Percentiles rank a stretch among this genome's conserved stretches.
Evolutionary conservation across 441 rosid genomes (phyloP).

Genomic region (Francoa sonchifolia): DNA sequence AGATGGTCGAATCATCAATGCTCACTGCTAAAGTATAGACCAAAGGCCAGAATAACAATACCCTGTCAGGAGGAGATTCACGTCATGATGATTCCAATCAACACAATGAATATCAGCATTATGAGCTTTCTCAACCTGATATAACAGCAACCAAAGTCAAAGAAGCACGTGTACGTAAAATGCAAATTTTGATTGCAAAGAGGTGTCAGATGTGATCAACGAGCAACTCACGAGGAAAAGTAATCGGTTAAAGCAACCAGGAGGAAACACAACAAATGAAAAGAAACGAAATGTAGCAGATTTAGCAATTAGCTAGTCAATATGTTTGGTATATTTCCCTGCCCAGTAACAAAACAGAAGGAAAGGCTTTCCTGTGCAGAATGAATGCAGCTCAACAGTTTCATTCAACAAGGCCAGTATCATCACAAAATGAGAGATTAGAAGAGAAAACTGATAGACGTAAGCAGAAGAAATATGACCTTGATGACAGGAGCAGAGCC

Average conservation of each 20-base stretch:
- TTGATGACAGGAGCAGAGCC: constrained; percentile 67
- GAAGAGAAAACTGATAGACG: not conserved
- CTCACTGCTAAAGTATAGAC: not conserved
- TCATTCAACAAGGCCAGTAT: no score
- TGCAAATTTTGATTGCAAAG: not conserved
- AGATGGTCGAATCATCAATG: no score
- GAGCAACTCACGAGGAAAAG: no score
- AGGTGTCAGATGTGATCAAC: no score
- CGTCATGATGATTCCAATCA: constrained; percentile 90
- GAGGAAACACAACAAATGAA: not conserved
- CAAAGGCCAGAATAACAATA: constrained; percentile 19
- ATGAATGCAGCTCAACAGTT: no score
- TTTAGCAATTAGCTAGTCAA: no score
- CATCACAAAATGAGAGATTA: no score
- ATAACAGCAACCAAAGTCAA: constrained; percentile 7
- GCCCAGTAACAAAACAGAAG: not conserved
- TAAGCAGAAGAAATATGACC: constrained; percentile 24
- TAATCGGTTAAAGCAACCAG: not conserved
- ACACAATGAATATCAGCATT: constrained; percentile 94
- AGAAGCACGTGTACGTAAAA: not conserved
- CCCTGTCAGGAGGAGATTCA: constrained; percentile 88
- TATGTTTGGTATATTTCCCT: not conserved
- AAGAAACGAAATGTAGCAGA: not conserved
- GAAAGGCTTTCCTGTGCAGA: no score
- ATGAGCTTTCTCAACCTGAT: constrained; percentile 91